Evolutionary conservation across 1,284 basidiomycete species (phyloP).

Genomic region (Pseudozyma sp.): DNA sequence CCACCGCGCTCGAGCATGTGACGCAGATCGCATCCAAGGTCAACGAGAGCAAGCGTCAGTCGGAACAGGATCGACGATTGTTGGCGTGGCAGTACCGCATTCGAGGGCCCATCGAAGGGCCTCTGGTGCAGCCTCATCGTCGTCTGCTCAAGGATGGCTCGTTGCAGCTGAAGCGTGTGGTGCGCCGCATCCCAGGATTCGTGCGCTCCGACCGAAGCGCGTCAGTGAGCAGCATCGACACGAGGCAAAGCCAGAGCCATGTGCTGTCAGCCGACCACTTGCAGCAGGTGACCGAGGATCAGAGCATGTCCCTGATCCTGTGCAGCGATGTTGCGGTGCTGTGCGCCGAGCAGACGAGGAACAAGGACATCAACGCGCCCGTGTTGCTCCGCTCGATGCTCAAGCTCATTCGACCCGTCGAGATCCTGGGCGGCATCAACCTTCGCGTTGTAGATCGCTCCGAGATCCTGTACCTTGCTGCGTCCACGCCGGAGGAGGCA

Average conservation of each 20-base stretch:
- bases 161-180: constrained; percentile 83
- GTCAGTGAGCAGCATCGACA: constrained; percentile 13
- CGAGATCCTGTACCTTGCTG: constrained; percentile 56
- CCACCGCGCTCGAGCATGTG: constrained; percentile 60
- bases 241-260: constrained; percentile 14
- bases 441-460: constrained; percentile 55
- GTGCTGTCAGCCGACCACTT: constrained; percentile 89
- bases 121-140: constrained; percentile 96
- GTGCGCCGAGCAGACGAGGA: constrained; percentile 76
- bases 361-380: constrained; percentile 20
- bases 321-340: constrained; percentile 93
- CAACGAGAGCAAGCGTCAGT: constrained; percentile 70
- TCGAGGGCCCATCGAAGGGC: constrained; percentile 88
- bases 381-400: constrained; percentile 33
- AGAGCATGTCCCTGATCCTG: constrained; percentile 72
- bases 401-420: constrained; percentile 41
- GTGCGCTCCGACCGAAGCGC: constrained; percentile 70
- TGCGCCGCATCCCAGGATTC: constrained; percentile 85
- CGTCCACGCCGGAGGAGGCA: constrained; percentile 40
- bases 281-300: constrained; percentile 71
- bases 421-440: constrained; percentile 39
- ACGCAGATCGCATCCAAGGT: constrained; percentile 63
- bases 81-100: constrained; percentile 84
- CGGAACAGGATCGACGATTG: constrained; percentile 55
- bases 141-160: constrained; percentile 75